These are phyloP conservation scores for Medicago truncatula DNA, from an alignment of 306 rosid genomes.

Conservation along the genomic window DNA sequence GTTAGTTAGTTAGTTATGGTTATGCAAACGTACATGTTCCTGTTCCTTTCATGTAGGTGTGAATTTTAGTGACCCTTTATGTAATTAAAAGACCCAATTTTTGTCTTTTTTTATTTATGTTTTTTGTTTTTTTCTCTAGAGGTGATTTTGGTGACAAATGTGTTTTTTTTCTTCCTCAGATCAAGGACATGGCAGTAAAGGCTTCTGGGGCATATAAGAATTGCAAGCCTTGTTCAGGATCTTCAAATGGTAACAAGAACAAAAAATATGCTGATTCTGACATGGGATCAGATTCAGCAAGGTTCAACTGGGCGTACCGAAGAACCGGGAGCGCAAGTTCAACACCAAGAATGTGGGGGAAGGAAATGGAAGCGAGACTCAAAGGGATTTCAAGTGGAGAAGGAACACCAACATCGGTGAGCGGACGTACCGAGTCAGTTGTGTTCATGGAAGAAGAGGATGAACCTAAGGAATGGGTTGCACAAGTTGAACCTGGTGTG, in stretches of 20 bases:
- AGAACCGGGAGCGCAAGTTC: conserved; percentile 87
- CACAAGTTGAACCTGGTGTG: conserved; percentile 99
- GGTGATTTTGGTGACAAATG: conserved; percentile 19
- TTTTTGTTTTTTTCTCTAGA: conserved; percentile 4
- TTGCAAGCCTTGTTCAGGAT: conserved; percentile 93
- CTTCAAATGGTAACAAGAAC: conserved; percentile 59
- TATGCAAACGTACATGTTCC: background rate
- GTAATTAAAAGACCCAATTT: conserved; percentile 11
- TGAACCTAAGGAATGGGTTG: conserved; percentile 94
- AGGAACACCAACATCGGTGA: conserved; percentile 91
- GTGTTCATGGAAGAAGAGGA: conserved; percentile 96
- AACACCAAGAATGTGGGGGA: conserved; percentile 89
- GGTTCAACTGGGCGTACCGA: conserved; percentile 74
- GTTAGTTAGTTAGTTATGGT: background rate
- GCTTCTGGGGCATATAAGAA: conserved; percentile 94
- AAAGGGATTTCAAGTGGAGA: conserved; percentile 93
- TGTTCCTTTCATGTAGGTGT: conserved; percentile 22
- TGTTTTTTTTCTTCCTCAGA: conserved; percentile 53
- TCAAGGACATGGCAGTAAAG: conserved; percentile 96
- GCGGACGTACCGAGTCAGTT: conserved; percentile 78
- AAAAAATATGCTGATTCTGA: conserved; percentile 73
- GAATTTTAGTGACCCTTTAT: background rate
- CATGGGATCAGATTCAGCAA: conserved; percentile 77
- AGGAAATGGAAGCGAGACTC: conserved; percentile 77
- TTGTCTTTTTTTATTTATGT: conserved; percentile 22